Percentiles rank a stretch among this genome's conserved stretches.
Conservation (phyloP, 192 early-diverging fungal species). For the Funneliformis mosseae region DNA sequence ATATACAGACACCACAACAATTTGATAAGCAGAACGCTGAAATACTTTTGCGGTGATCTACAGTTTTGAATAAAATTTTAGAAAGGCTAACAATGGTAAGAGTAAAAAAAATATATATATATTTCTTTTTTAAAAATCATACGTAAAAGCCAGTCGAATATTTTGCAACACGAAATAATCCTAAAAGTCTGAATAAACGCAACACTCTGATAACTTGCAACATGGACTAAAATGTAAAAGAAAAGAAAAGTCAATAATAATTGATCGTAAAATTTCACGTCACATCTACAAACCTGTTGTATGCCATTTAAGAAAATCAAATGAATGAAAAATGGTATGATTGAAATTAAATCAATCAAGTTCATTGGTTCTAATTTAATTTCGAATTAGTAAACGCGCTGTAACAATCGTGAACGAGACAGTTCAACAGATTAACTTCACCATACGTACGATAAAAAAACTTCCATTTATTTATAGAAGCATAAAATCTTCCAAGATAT, state of each 20-base stretch:
- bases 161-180: not conserved
- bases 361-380: not conserved
- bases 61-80: not conserved
- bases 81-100: not conserved
- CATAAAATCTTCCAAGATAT: conserved; percentile 22
- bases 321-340: conserved; percentile 20
- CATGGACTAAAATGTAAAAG: not conserved
- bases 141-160: conserved; percentile 6
- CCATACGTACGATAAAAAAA: conserved; percentile 14
- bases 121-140: not conserved
- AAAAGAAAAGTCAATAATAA: not conserved
- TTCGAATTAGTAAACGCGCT: not conserved
- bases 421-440: not conserved
- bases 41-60: conserved; percentile 28
- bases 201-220: not conserved
- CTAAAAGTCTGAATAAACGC: not conserved
- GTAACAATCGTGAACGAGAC: not conserved
- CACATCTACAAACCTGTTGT: not conserved
- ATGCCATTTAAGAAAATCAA: not conserved
- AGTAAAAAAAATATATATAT: not conserved
- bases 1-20: conserved; percentile 26
- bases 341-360: conserved; percentile 8
- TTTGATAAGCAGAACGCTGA: conserved; percentile 27
- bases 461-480: conserved; percentile 3
- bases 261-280: not conserved